Evolutionary conservation across 805 yeast species (phyloP), one percentile per base, ranked within the genome.

Genomic region (Geotrichum ghanense): DNA sequence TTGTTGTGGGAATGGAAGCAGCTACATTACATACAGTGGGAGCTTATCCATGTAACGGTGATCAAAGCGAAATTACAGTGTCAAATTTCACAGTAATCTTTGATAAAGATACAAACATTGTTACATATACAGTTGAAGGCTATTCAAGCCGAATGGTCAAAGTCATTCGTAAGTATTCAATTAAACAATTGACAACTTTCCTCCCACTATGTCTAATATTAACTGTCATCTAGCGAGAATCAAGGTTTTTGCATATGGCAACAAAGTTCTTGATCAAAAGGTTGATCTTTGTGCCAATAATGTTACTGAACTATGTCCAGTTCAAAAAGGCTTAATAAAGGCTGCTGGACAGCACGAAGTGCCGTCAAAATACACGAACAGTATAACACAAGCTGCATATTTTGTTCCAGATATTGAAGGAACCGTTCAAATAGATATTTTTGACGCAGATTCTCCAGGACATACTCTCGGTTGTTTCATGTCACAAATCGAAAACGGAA

Each of bases 341-440:
- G 55, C 58, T 4, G 43, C 42, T 7, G 65, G 63, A 5, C 49
- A 45, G 16, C 59, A 62, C 45, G 41, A 51, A 7, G 59, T 62
- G 22, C 64, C 65, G 4, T 41, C 47, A 10, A 42, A 56, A 20
- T 62, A 61, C 42, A 57, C 59, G 7, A 16, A 45, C 3, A 45
- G 50, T 10, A 55, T 63, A 14, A 56, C 64, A 3, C 31, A 53
- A 6, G 49, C 61, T 39, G 67, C 65, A 7, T 63, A 57, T 51
- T 45, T 48, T 14, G 54, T 63, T 25, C 67, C 67, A 2, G 67
- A 63, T 45, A 50, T 63, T 22, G 67, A 63, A 45, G 66, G 65
- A 2, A 22, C 41, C 7, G 59, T 62, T 9, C 46, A 44, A 16
- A 55, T 62, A 23, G 44, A 44, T 35, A 26, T 52, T 3, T 50